Percentiles rank a stretch among this genome's conserved stretches.
Conservation (phyloP, 306 rosid species). For the Begonia masoniana region DNA sequence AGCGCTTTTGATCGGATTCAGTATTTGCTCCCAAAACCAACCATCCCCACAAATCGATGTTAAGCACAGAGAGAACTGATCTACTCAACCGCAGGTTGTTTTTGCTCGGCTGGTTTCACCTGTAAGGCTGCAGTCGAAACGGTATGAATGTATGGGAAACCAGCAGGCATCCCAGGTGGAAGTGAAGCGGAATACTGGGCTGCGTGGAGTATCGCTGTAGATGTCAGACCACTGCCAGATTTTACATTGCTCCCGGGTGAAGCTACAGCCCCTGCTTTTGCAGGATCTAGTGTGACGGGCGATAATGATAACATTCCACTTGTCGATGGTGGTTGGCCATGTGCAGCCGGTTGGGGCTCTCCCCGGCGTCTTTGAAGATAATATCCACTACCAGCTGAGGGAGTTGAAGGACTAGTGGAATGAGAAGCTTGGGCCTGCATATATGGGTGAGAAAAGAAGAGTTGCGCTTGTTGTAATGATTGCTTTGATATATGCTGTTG, state of each 20-base stretch:
- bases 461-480: slow-evolving; percentile 43
- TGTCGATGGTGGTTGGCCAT: slow-evolving; percentile 39
- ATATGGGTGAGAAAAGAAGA: slow-evolving; percentile 34
- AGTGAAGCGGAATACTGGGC: slow-evolving; percentile 49
- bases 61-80: slow-evolving; percentile 15
- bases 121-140: slow-evolving; percentile 46
- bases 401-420: slow-evolving; percentile 32
- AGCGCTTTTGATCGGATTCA: too few species aligned
- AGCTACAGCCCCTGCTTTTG: slow-evolving; percentile 33
- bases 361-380: slow-evolving; percentile 46
- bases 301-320: slow-evolving; percentile 45
- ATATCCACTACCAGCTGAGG: slow-evolving; percentile 40
- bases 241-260: slow-evolving; percentile 34
- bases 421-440: slow-evolving; percentile 47
- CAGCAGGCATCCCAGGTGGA: slow-evolving; percentile 32
- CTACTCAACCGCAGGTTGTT: slow-evolving; percentile 95
- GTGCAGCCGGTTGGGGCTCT: slow-evolving; percentile 53
- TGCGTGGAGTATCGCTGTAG: slow-evolving; percentile 57
- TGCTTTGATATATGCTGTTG: slow-evolving; percentile 44
- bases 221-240: slow-evolving; percentile 29
- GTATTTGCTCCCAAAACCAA: too few species aligned
- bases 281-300: slow-evolving; percentile 33
- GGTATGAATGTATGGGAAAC: slow-evolving; percentile 54
- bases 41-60: background rate
- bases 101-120: slow-evolving; percentile 86